phyloP scores from a whole-genome alignment of 768 basidiomycete genomes.

The Dioszegia crocea region DNA sequence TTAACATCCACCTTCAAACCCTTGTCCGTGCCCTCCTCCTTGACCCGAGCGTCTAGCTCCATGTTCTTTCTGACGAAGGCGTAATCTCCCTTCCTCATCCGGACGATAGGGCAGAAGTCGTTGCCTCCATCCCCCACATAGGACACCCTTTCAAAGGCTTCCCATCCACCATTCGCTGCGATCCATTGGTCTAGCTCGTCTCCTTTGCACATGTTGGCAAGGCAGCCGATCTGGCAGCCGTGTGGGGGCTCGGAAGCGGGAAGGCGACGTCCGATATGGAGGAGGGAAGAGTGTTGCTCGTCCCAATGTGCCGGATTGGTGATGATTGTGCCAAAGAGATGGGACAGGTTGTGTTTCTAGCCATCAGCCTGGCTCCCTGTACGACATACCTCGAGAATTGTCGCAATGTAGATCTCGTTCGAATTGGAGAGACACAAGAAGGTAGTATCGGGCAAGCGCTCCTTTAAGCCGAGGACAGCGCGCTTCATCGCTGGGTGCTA shows the following conservation, averaged over 20 bases:
- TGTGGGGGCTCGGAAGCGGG: constrained; percentile 76
- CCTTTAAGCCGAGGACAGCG: constrained; percentile 73
- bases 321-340: constrained; percentile 75
- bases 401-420: constrained; percentile 83
- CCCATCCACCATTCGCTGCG: constrained; percentile 55
- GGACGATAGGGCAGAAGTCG: constrained; percentile 89
- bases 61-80: constrained; percentile 73
- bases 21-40: constrained; percentile 60
- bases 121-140: constrained; percentile 94
- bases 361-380: not conserved
- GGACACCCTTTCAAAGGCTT: constrained; percentile 67
- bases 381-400: constrained; percentile 72
- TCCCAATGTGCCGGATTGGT: constrained; percentile 91
- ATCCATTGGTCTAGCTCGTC: constrained; percentile 85
- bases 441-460: constrained; percentile 62
- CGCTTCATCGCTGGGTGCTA: constrained; percentile 97
- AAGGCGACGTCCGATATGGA: constrained; percentile 71
- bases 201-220: constrained; percentile 99
- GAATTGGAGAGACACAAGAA: constrained; percentile 92
- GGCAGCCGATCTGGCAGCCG: constrained; percentile 78
- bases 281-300: constrained; percentile 56
- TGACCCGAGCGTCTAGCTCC: constrained; percentile 74
- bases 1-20: constrained; percentile 69
- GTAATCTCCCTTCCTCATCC: constrained; percentile 73
- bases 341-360: constrained; percentile 68